Base-by-base conservation (phyloP, 2,329 filamentous ascomycete species). In the Cladosporium velox region DNA sequence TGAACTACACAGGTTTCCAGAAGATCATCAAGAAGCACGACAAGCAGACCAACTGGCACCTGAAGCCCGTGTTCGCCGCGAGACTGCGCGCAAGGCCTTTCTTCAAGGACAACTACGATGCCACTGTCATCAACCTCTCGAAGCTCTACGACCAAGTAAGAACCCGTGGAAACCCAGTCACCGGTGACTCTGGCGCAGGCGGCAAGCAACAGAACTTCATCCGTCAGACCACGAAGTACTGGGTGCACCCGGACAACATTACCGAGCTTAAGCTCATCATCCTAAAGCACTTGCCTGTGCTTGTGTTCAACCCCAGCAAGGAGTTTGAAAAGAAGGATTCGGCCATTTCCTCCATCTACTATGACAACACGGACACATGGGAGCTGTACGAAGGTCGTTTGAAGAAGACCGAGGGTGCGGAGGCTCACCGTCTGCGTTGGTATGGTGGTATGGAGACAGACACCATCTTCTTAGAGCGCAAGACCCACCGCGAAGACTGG, bases 21-120 rank as follows among this genome's bases (percentile, higher is more conserved):
- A 99, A 99, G 85, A 99, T 99, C 70, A 97, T 99, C 80, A 99
- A 99, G 85, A 99, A 99, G 85, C 95, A 99, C 79, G 95, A 74
- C 67, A 99, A 99, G 92, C 85, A 91, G 84, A 99, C 95, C 0
- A 86, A 88, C 67, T 97, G 94, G 93, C 89, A 95, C 75, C 87
- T 99, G 38, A 93, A 91, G 74, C 95, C 95, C 35, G 92, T 96
- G n/a, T 99, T 99, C 79, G 94, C 96, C 66, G 90, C 93, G 51
- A 89, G 94, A 66, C 87, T 99, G 75, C 96, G 96, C 80, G 92
- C 93, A 55, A 97, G 97, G 78, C 94, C 95, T 0, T 99, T 99
- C 80, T 99, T 97, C 85, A 96, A 96, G 78, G 94, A 98, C 77
- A 97, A 99, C 80, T 98, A 98, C 80, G 95, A 99, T 81, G 91